Evolutionary conservation across 495 filamentous ascomycete species (phyloP).

Genomic region (Aspergillus sparsus): DNA sequence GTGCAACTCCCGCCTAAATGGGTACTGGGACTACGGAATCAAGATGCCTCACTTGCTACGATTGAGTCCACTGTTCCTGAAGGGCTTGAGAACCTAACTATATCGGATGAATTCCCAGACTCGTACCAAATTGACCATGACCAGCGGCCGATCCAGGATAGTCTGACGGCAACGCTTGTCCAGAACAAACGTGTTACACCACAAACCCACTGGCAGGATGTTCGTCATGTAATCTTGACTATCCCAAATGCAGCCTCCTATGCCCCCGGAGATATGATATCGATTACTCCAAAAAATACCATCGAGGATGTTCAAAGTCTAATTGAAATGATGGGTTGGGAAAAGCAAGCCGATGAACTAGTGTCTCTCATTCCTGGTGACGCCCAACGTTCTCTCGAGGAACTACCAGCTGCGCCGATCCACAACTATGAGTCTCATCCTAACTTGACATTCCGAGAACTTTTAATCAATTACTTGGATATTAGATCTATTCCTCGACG

Average conservation of each 20-base stretch:
- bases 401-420: constrained; percentile 44
- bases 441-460: constrained; percentile 66
- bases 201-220: constrained; percentile 85
- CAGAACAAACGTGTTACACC: constrained; percentile 76
- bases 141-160: constrained; percentile 53
- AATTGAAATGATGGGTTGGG: constrained; percentile 76
- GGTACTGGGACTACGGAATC: constrained; percentile 54
- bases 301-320: constrained; percentile 72
- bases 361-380: constrained; percentile 50
- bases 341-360: constrained; percentile 63
- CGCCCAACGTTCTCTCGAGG: constrained; percentile 19
- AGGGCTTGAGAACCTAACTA: constrained; percentile 6
- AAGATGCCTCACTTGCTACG: neutral
- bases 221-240: constrained; percentile 69
- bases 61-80: neutral
- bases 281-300: constrained; percentile 86
- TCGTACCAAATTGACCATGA: constrained; percentile 48
- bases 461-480: constrained; percentile 81
- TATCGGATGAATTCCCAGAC: constrained; percentile 26
- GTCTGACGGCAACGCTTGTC: constrained; percentile 41
- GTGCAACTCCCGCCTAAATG: constrained; percentile 79
- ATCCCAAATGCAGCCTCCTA: constrained; percentile 48
- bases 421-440: constrained; percentile 41
- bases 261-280: constrained; percentile 71
- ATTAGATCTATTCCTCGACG: constrained; percentile 86